A percentile compares a stretch with the other conserved stretches of the same genome.
phyloP scores from a whole-genome alignment of 768 basidiomycete species.

The Dendrothele bispora region DNA sequence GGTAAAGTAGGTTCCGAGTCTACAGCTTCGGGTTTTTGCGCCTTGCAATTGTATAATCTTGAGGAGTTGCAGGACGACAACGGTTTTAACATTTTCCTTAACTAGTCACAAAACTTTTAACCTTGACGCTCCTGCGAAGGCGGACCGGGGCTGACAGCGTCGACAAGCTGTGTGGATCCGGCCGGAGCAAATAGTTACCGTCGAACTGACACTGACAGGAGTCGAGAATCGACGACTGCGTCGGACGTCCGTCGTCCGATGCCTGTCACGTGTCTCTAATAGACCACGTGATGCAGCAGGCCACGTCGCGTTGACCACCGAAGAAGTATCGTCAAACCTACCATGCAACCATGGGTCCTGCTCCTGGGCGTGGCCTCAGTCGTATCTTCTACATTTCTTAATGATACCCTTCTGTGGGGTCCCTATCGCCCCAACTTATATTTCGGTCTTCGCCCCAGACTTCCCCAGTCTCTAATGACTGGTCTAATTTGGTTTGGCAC shows the following conservation, averaged over 20 bases:
- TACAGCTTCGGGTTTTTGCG: too few species aligned
- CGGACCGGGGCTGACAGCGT: too few species aligned
- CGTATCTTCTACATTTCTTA: slow-evolving; percentile 36
- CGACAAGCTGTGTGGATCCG: too few species aligned
- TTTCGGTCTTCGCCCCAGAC: slow-evolving; percentile 83
- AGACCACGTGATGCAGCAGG: too few species aligned
- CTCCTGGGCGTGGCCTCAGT: slow-evolving; percentile 44
- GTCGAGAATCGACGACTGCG: too few species aligned
- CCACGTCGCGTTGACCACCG: neutral
- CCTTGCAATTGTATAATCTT: too few species aligned
- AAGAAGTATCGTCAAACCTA: neutral
- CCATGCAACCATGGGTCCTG: slow-evolving; percentile 48
- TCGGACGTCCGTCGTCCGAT: neutral
- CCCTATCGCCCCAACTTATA: slow-evolving; percentile 92
- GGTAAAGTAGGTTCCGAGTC: too few species aligned
- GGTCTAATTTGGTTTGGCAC: slow-evolving; percentile 95
- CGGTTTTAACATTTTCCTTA: too few species aligned
- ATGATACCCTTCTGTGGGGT: slow-evolving; percentile 75
- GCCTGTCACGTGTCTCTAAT: neutral
- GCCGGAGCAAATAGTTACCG: too few species aligned
- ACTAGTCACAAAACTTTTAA: too few species aligned
- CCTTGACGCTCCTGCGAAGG: too few species aligned
- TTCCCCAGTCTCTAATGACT: slow-evolving; percentile 89
- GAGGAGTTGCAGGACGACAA: too few species aligned
- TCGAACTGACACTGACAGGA: neutral